Conservation (phyloP, 305 asterid species). For the Euphrasia arctica region DNA sequence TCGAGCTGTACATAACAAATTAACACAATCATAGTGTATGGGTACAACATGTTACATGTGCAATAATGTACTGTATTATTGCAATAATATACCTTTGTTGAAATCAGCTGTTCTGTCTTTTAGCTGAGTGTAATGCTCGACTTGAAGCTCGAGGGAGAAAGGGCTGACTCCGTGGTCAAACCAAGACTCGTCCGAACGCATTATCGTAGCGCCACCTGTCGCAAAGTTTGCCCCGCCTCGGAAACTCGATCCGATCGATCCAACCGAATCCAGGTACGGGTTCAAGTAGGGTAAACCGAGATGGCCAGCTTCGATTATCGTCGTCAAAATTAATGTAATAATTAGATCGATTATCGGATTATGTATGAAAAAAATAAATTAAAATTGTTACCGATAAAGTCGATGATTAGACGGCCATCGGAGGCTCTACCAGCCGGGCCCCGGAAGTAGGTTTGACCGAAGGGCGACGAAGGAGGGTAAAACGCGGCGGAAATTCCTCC, state of each 20-base stretch:
- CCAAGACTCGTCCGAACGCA: constrained; percentile 48
- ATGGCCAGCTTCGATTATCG: constrained; percentile 40
- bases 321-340: no score
- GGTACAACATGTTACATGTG: neutral
- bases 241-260: constrained; percentile 34
- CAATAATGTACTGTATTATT: no score
- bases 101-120: constrained; percentile 41
- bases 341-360: no score
- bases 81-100: constrained; percentile 27
- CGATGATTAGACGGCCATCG: constrained; percentile 85
- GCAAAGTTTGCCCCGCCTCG: constrained; percentile 44
- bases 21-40: neutral
- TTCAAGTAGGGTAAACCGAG: constrained; percentile 62
- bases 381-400: constrained; percentile 64
- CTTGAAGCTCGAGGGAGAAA: constrained; percentile 68
- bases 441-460: constrained; percentile 57
- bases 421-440: constrained; percentile 61
- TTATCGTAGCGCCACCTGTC: constrained; percentile 74
- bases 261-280: constrained; percentile 71
- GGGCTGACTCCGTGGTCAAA: constrained; percentile 57
- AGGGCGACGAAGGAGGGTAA: constrained; percentile 41
- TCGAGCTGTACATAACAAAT: constrained; percentile 22
- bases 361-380: no score
- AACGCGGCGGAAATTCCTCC: constrained; percentile 70
- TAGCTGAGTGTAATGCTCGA: constrained; percentile 53